These are phyloP conservation scores for Ascoidea rubescens DNA, from an alignment of 805 yeast genomes.

Conservation along the genomic window DNA sequence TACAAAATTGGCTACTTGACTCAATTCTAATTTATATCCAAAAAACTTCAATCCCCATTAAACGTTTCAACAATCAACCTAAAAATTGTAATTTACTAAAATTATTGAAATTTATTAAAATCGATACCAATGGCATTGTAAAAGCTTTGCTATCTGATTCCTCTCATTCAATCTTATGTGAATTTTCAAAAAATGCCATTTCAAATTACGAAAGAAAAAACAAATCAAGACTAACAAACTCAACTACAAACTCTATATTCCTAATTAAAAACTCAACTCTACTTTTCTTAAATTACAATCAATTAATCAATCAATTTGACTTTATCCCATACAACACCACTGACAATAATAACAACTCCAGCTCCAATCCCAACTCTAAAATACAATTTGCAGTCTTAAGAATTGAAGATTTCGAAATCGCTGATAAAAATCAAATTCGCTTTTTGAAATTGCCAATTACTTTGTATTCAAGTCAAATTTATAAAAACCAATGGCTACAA, in stretches of 20 bases:
- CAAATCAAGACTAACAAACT: background rate
- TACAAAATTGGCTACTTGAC: background rate
- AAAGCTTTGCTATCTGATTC: background rate
- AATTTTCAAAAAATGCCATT: background rate
- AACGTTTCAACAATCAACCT: too few relatives aligned
- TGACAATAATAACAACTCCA: too few relatives aligned
- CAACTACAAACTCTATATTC: background rate
- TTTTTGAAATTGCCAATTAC: too few relatives aligned
- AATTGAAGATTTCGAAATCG: background rate
- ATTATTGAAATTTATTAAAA: too few relatives aligned
- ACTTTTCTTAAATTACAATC: too few relatives aligned
- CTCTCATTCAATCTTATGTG: background rate
- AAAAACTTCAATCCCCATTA: background rate
- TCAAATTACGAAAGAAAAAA: background rate
- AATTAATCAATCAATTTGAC: too few relatives aligned
- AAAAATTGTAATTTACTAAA: too few relatives aligned
- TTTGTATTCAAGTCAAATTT: too few relatives aligned
- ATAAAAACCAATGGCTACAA: too few relatives aligned
- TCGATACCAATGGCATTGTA: background rate
- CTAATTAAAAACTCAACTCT: background rate
- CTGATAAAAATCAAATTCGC: background rate
- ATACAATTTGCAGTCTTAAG: background rate
- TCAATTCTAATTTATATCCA: background rate
- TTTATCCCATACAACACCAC: too few relatives aligned
- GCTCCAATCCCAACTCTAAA: too few relatives aligned